Conservation (phyloP, 306 rosid species). For the Acacia acuminata region DNA sequence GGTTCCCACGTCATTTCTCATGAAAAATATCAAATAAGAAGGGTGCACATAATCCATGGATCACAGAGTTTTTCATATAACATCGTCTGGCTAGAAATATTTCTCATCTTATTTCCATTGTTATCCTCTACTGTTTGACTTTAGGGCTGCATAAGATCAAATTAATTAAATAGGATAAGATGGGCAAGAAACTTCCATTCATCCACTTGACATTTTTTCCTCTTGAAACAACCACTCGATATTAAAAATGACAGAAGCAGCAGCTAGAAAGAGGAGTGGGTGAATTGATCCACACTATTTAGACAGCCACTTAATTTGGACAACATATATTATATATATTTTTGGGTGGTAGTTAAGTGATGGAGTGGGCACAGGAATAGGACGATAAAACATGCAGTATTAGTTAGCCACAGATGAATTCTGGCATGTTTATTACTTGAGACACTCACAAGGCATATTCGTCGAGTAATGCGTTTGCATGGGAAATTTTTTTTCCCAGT, state of each 20-base stretch:
- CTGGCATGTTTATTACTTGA: not conserved
- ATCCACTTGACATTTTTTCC: not conserved
- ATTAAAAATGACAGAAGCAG: not conserved
- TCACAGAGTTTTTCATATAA: not conserved
- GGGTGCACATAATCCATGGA: not conserved
- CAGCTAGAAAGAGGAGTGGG: not conserved
- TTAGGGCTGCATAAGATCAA: not conserved
- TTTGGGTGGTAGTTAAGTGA: not conserved
- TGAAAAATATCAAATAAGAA: not conserved
- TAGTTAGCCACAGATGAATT: not conserved
- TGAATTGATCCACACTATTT: not conserved
- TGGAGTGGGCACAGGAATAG: not conserved
- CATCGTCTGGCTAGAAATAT: not conserved
- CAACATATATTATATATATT: not conserved
- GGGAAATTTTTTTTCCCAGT: not conserved
- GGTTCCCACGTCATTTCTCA: not conserved
- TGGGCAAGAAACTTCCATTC: not conserved
- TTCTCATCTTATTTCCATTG: no score
- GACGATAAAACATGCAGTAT: not conserved
- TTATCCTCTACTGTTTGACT: not conserved
- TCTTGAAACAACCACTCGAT: not conserved
- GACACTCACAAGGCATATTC: not conserved
- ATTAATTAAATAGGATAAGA: not conserved
- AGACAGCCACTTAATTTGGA: not conserved
- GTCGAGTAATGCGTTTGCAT: not conserved